A percentile compares a stretch with the other conserved stretches of the same genome.
phyloP scores from a whole-genome alignment of 306 rosid genomes.

The Boehmeria nivea region DNA sequence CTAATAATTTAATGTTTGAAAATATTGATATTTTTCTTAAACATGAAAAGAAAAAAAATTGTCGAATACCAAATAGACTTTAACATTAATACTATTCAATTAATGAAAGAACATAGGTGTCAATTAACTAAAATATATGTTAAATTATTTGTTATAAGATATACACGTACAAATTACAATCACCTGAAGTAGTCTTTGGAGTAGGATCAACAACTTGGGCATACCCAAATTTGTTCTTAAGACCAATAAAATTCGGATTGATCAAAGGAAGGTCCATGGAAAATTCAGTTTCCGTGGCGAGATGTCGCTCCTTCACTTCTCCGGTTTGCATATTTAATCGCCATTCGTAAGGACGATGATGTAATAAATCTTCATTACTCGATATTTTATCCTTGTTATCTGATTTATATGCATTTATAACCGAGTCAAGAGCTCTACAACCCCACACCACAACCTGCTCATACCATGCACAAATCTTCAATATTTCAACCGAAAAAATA shows the following conservation, averaged over 20 bases:
- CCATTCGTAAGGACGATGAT: constrained; percentile 54
- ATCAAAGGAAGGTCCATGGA: constrained; percentile 68
- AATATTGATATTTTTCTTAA: too few species aligned
- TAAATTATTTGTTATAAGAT: too few species aligned
- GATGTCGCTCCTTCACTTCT: constrained; percentile 42
- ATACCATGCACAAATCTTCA: neutral
- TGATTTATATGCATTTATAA: constrained; percentile 27
- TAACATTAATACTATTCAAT: too few species aligned
- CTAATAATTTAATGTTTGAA: too few species aligned
- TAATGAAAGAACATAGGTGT: too few species aligned
- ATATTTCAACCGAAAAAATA: too few species aligned
- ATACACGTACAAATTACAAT: neutral
- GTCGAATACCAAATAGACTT: too few species aligned
- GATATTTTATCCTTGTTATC: neutral
- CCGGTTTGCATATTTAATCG: constrained; percentile 54
- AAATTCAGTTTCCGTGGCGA: constrained; percentile 17
- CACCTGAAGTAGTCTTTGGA: constrained; percentile 42
- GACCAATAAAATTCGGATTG: constrained; percentile 39
- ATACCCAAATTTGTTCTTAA: constrained; percentile 48
- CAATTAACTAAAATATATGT: too few species aligned
- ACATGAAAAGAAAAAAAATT: too few species aligned
- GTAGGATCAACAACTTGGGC: constrained; percentile 44
- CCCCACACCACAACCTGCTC: constrained; percentile 71
- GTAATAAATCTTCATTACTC: constrained; percentile 11
- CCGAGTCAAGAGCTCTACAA: constrained; percentile 58